Evolutionary conservation across 345 rosid genomes (phyloP).

Genomic region (Murraya paniculata): DNA sequence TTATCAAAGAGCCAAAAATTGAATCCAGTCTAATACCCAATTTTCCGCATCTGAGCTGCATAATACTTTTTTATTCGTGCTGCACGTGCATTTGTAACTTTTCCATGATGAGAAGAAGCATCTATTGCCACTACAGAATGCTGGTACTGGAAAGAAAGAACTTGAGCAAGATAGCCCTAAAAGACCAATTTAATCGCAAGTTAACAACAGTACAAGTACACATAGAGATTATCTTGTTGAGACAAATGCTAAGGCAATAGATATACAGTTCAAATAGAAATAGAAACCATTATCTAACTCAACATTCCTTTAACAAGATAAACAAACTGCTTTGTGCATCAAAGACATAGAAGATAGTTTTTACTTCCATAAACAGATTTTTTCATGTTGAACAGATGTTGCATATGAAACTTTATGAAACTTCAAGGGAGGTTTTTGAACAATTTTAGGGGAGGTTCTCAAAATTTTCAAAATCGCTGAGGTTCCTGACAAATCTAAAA

Average conservation of each 20-base stretch:
- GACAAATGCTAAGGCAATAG: background rate
- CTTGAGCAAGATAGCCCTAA: constrained; percentile 94
- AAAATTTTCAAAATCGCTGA: background rate
- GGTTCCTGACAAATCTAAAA: background rate
- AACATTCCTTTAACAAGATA: background rate
- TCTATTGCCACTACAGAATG: constrained; percentile 86
- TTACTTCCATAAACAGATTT: background rate
- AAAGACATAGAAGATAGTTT: background rate
- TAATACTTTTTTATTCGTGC: constrained; percentile 79
- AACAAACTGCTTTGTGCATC: background rate
- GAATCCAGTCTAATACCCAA: constrained; percentile 45
- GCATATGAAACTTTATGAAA: background rate
- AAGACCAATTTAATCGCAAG: constrained; percentile 23
- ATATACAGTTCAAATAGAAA: background rate
- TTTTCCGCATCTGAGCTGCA: constrained; percentile 65
- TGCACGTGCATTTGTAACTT: constrained; percentile 74
- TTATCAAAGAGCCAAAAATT: background rate
- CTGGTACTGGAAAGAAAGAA: constrained; percentile 75
- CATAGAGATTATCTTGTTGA: background rate
- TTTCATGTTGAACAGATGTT: background rate
- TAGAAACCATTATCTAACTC: background rate
- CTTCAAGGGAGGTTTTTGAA: background rate
- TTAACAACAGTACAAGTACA: background rate
- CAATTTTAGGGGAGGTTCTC: background rate
- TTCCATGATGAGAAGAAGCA: constrained; percentile 86